Percentiles rank a stretch among this genome's conserved stretches.
These are phyloP conservation scores for Talaromyces sp. DNA, from an alignment of 2,329 filamentous ascomycete genomes.

Conservation along the genomic window DNA sequence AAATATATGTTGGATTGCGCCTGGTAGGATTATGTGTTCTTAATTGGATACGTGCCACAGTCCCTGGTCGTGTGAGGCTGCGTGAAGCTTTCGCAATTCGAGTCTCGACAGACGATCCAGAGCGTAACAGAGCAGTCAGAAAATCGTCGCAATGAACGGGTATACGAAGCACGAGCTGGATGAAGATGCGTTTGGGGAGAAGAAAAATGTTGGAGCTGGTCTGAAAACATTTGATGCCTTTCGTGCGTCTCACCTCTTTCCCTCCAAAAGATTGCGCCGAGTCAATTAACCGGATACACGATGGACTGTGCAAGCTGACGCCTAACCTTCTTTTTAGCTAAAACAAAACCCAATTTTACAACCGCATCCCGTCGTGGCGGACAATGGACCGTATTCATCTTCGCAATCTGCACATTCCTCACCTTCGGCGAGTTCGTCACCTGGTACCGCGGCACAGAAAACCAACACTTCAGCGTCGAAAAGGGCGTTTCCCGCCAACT, in stretches of 20 bases:
- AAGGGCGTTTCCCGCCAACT: constrained; percentile 82
- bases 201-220: constrained; percentile 53
- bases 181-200: constrained; percentile 76
- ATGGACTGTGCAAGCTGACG: not conserved
- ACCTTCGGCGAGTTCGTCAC: constrained; percentile 71
- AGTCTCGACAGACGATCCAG: not conserved
- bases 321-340: constrained; percentile 58
- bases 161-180: constrained; percentile 68
- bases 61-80: constrained; percentile 26
- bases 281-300: not conserved
- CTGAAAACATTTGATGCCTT: constrained; percentile 94
- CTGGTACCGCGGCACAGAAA: constrained; percentile 82
- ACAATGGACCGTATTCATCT: constrained; percentile 86
- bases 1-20: not conserved
- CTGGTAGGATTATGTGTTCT: constrained; percentile 5
- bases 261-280: not conserved
- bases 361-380: constrained; percentile 80
- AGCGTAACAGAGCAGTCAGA: not conserved
- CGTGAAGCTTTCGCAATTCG: constrained; percentile 19
- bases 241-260: constrained; percentile 58
- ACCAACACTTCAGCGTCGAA: constrained; percentile 89
- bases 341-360: constrained; percentile 92
- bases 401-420: constrained; percentile 70
- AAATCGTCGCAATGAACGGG: constrained; percentile 65
- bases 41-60: constrained; percentile 10